Conservation (phyloP, 2,329 filamentous ascomycete species). For the Triangularia setosa region DNA sequence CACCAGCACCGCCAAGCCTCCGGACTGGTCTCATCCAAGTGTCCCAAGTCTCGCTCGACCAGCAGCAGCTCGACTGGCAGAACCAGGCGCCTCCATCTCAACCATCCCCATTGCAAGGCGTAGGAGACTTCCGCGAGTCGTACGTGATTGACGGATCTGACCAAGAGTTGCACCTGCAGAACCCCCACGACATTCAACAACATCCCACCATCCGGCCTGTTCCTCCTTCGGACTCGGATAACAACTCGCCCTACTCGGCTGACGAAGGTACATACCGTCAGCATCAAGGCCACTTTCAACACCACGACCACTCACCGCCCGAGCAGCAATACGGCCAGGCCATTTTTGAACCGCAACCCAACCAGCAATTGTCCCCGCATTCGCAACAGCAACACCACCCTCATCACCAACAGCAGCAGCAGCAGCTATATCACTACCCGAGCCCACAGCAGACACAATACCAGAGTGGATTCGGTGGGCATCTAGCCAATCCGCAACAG, state of each 20-base stretch:
- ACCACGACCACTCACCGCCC: constrained; percentile 30
- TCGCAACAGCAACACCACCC: constrained; percentile 32
- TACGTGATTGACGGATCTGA: constrained; percentile 38
- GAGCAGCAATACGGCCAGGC: constrained; percentile 40
- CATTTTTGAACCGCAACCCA: constrained; percentile 39
- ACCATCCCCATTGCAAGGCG: constrained; percentile 44
- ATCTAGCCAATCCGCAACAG: constrained; percentile 37
- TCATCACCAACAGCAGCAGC: constrained; percentile 10
- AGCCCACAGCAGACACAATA: constrained; percentile 31
- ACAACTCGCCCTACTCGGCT: constrained; percentile 39
- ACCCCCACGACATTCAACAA: constrained; percentile 35
- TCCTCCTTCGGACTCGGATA: constrained; percentile 42
- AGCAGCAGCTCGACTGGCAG: constrained; percentile 35
- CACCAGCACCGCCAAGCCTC: constrained; percentile 37
- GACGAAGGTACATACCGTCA: constrained; percentile 44
- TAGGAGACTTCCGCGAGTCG: constrained; percentile 36
- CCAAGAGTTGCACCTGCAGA: constrained; percentile 38
- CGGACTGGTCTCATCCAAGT: constrained; percentile 40
- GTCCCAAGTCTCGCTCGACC: constrained; percentile 37
- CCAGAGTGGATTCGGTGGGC: constrained; percentile 34
- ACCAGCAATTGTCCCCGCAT: constrained; percentile 31
- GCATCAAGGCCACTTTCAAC: constrained; percentile 34
- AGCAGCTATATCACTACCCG: constrained; percentile 28
- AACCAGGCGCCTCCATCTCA: constrained; percentile 31
- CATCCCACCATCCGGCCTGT: constrained; percentile 46